Evolutionary conservation across 495 filamentous ascomycete genomes (phyloP).

Genomic region (Cairneyella variabilis): DNA sequence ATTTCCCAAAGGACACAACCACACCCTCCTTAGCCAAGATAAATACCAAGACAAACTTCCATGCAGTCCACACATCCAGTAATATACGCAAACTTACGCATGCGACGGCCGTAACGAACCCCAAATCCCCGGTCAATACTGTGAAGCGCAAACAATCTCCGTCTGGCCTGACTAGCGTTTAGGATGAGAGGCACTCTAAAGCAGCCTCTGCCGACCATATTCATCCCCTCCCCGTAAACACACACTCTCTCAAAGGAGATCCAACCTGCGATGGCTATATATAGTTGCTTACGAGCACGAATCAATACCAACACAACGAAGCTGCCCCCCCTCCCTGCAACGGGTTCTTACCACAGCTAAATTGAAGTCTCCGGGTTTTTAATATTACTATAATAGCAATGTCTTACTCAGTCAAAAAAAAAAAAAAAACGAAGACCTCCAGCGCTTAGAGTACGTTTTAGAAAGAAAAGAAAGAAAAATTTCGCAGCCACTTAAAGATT

Average conservation of each 20-base stretch:
- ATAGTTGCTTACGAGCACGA: too few relatives aligned
- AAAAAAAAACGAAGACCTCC: too few relatives aligned
- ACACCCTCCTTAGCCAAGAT: not conserved
- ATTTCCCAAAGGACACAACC: not conserved
- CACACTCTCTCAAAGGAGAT: not conserved
- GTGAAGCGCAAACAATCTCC: not conserved
- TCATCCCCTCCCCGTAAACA: not conserved
- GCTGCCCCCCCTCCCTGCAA: too few relatives aligned
- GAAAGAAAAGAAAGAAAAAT: too few relatives aligned
- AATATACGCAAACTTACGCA: not conserved
- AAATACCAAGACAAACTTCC: not conserved
- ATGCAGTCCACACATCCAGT: not conserved
- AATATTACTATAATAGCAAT: too few relatives aligned
- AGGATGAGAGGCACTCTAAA: not conserved
- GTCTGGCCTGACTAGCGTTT: not conserved
- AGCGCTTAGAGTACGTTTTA: too few relatives aligned
- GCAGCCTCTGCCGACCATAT: not conserved
- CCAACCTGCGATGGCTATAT: too few relatives aligned
- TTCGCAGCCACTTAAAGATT: too few relatives aligned
- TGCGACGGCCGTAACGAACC: not conserved
- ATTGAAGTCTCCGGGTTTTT: too few relatives aligned
- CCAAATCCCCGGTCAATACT: not conserved
- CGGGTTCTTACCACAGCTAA: too few relatives aligned
- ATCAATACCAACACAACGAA: too few relatives aligned
- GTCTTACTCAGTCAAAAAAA: too few relatives aligned